Evolutionary conservation across 192 early-diverging fungal species (phyloP).

Genomic region (Rhizophagus sp.): DNA sequence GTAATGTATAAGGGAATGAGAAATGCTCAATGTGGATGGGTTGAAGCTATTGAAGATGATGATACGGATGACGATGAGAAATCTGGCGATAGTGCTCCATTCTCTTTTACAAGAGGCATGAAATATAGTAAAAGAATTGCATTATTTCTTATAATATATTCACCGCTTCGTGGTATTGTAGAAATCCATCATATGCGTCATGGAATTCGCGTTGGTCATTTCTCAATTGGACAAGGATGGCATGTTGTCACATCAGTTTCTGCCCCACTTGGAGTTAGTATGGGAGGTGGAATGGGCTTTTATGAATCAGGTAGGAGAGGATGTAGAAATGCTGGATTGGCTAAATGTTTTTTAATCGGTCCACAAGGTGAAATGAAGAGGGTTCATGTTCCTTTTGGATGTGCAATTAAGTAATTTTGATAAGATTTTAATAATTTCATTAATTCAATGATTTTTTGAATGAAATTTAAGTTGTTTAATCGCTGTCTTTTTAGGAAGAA

Average conservation of each 20-base stretch:
- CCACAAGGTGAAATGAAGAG: conserved; percentile 52
- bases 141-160: conserved; percentile 67
- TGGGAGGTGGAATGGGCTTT: conserved; percentile 41
- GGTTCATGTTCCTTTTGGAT: conserved; percentile 32
- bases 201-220: conserved; percentile 57
- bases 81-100: neutral
- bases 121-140: conserved; percentile 31
- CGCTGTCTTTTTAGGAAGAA: neutral
- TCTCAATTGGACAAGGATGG: conserved; percentile 62
- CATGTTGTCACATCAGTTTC: conserved; percentile 50
- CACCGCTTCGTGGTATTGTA: conserved; percentile 59
- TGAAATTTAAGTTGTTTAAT: neutral
- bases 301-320: conserved; percentile 23
- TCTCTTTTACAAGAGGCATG: conserved; percentile 12
- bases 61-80: neutral
- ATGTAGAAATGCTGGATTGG: conserved; percentile 33
- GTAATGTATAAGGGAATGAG: conserved; percentile 74
- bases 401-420: neutral
- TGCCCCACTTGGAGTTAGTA: conserved; percentile 45
- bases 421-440: neutral
- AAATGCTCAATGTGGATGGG: conserved; percentile 72
- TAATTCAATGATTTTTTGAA: neutral
- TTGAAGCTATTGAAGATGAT: conserved; percentile 49
- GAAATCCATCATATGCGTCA: conserved; percentile 66
- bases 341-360: conserved; percentile 54